Conservation (phyloP, 192 early-diverging fungal species). For the Oehlia diaphana region DNA sequence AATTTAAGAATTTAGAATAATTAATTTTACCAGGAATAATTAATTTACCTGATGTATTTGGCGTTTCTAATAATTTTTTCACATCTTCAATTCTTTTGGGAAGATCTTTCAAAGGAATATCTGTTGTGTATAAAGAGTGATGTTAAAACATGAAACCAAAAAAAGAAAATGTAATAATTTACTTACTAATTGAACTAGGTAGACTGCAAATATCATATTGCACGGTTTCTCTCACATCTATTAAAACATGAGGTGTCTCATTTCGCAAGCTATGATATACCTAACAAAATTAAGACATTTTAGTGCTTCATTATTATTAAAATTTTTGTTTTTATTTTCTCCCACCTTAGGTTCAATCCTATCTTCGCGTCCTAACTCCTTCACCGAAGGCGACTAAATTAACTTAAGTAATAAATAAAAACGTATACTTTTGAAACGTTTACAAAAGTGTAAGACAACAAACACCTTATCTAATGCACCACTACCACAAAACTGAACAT, state of each 20-base stretch:
- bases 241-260: conserved; percentile 62
- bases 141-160: background rate
- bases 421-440: background rate
- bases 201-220: conserved; percentile 85
- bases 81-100: conserved; percentile 43
- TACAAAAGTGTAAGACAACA: conserved; percentile 24
- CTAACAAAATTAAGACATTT: conserved; percentile 37
- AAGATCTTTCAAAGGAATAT: conserved; percentile 60
- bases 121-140: conserved; percentile 27
- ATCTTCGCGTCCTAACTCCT: conserved; percentile 35
- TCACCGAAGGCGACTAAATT: conserved; percentile 11
- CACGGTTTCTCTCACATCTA: conserved; percentile 88
- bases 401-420: background rate
- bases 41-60: conserved; percentile 18
- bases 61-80: conserved; percentile 23
- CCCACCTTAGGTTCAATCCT: background rate
- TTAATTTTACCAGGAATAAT: background rate
- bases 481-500: conserved; percentile 87
- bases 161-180: background rate
- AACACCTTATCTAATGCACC: conserved; percentile 74
- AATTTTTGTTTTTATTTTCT: conserved; percentile 21
- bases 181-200: conserved; percentile 62
- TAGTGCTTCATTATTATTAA: conserved; percentile 40
- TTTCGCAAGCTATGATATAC: conserved; percentile 51
- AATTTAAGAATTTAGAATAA: background rate